Conservation (phyloP, 2,329 filamentous ascomycete species). For the Orbilia oligospora region DNA sequence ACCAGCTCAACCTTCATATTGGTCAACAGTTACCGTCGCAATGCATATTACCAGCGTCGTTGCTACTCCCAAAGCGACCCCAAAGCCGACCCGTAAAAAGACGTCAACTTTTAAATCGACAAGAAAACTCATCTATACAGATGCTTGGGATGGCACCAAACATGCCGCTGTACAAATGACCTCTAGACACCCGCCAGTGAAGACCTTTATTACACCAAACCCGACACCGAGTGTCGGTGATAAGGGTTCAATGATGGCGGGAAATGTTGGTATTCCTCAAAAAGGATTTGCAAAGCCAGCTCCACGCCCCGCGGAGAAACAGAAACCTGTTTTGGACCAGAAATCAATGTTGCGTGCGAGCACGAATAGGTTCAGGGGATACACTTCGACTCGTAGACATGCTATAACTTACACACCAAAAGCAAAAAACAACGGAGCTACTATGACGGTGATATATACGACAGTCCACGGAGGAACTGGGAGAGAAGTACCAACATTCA, state of each 20-base stretch:
- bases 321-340: not conserved
- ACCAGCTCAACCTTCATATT: not conserved
- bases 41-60: not conserved
- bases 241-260: not conserved
- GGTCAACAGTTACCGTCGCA: not conserved
- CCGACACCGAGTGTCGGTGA: not conserved
- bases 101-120: not conserved
- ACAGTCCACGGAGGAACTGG: not conserved
- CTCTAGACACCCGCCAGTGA: not conserved
- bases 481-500: not conserved
- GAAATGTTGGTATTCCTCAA: not conserved
- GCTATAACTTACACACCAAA: not conserved
- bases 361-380: not conserved
- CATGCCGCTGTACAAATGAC: not conserved
- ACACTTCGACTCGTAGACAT: not conserved
- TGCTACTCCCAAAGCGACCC: not conserved
- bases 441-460: not conserved
- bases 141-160: slow-evolving; percentile 7
- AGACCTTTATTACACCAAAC: slow-evolving; percentile 2
- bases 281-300: not conserved
- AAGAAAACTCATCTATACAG: not conserved
- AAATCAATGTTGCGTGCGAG: not conserved
- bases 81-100: not conserved
- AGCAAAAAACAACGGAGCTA: not conserved
- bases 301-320: not conserved